Evolutionary conservation across 345 rosid species (phyloP), one percentile per base, ranked within the genome.

Genomic region (Populus nigra): DNA sequence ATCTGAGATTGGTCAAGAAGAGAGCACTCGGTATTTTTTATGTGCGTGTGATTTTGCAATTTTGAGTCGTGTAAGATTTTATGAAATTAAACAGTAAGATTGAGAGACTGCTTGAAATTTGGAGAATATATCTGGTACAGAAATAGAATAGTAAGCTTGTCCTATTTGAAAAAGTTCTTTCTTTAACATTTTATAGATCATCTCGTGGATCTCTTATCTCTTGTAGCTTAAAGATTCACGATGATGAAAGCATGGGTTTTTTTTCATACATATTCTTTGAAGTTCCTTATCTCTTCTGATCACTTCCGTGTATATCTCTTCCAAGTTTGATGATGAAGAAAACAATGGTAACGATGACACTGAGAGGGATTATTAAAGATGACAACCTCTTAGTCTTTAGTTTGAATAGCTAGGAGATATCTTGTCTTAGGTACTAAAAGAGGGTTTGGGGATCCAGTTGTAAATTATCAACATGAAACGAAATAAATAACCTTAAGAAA

Each of bases 131-230:
- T 67, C 49, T 69, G 65, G 49, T 33, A 27, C 7, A 72, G 50
- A 63, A 74, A 62, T 65, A 68, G 49, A 77, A 80, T 23, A 68
- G 36, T 50, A 66, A 71, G 22, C 31, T 71, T 85, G 81, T 79
- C 77, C 70, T 65, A 69, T 70, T 29, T 70, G 68, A 70, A 17
- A 33, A 36, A 29, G 59, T 43, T 61, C 45, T 41, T 53, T 74
- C 65, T 12, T 7, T 36, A 43, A 50, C 43, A 41, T 47, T 18
- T 12, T 35, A 4, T 27, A 68, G 27, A 13, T 23, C 35, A 5
- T 31, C n/a, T 11, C 3, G 17, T 25, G 49, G 23, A 7, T 61
- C 31, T 73, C 50, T 73, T 61, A 43, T 38, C 17, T 45, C 63
- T n/a, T 71, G 39, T 16, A 29, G 43, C 25, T 68, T 74, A 45